These are phyloP conservation scores for Leccinum truebloodii DNA, from an alignment of 768 basidiomycete genomes.

Conservation along the genomic window DNA sequence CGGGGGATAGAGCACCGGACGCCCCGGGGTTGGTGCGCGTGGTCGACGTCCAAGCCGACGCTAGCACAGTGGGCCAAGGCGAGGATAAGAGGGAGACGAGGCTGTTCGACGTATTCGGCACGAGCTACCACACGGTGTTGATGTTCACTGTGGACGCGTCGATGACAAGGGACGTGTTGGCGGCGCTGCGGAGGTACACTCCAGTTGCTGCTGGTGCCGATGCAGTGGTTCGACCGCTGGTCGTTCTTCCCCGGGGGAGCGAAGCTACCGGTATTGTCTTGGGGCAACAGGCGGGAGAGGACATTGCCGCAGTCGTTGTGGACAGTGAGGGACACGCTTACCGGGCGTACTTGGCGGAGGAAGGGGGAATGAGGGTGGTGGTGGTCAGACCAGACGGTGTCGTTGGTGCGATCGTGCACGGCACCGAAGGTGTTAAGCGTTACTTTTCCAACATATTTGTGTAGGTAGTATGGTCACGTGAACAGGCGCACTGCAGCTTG, in stretches of 20 bases:
- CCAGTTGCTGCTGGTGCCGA: background rate
- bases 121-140: background rate
- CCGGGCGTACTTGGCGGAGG: background rate
- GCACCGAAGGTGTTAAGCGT: background rate
- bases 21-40: slow-evolving; percentile 36
- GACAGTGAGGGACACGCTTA: background rate
- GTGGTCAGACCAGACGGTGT: background rate
- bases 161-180: background rate
- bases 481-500: background rate
- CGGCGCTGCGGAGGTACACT: background rate
- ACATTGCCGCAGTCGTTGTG: background rate
- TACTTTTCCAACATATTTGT: background rate
- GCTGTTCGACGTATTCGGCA: slow-evolving; percentile 27
- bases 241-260: background rate
- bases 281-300: background rate
- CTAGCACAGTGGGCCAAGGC: background rate
- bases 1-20: slow-evolving; percentile 49
- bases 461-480: slow-evolving; percentile 15
- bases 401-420: slow-evolving; percentile 14
- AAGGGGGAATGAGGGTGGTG: background rate
- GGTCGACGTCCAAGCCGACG: background rate
- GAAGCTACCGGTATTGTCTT: background rate
- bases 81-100: slow-evolving; percentile 4
- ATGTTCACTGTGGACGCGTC: background rate
- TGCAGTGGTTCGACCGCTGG: background rate